Conservation (phyloP, 768 basidiomycete genomes). For the Auricularia sp. region DNA sequence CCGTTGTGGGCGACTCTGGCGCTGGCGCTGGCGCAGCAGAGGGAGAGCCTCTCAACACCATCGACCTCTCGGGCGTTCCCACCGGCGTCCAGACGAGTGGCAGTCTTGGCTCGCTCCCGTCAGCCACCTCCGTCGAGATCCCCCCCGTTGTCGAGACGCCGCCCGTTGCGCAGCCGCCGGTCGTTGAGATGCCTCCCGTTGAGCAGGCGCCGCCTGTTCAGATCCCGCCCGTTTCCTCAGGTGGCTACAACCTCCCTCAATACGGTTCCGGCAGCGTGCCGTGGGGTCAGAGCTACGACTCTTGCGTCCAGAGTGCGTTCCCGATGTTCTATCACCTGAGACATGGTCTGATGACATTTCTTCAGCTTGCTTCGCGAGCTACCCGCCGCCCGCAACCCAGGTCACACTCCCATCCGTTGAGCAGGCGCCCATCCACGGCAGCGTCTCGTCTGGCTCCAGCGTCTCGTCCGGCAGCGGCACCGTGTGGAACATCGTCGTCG, state of each 20-base stretch:
- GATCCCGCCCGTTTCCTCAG: not conserved
- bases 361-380: not conserved
- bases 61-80: not conserved
- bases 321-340: not conserved
- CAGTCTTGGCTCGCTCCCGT: not conserved
- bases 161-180: not conserved
- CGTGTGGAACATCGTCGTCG: not conserved
- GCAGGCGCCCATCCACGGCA: not conserved
- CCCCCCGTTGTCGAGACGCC: not conserved
- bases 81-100: not conserved
- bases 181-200: not conserved
- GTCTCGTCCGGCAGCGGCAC: not conserved
- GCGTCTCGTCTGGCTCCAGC: not conserved
- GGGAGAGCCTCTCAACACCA: not conserved
- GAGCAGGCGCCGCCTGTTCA: not conserved
- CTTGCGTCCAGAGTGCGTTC: not conserved
- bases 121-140: not conserved
- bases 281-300: not conserved
- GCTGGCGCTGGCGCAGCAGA: conserved; percentile 15
- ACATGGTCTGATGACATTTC: not conserved
- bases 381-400: not conserved
- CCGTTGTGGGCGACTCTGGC: conserved; percentile 32
- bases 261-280: not conserved
- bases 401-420: not conserved
- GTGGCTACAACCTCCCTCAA: not conserved